phyloP scores from a whole-genome alignment of 2,329 filamentous ascomycete species.

The Fusarium concolor region DNA sequence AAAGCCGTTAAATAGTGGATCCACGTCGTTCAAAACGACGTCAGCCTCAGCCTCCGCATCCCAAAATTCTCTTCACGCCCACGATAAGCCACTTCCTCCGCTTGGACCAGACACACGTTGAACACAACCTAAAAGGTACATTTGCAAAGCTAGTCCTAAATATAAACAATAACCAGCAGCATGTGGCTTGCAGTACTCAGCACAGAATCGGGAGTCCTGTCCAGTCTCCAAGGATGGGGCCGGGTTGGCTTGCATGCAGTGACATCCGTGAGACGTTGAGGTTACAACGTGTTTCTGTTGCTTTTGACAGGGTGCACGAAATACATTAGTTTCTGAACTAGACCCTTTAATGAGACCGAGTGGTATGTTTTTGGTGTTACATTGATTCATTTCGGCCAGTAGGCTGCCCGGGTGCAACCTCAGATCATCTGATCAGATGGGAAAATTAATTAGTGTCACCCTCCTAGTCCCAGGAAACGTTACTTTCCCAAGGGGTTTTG shows the following conservation, averaged over 20 bases:
- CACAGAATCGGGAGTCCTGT: neutral
- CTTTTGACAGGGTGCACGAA: neutral
- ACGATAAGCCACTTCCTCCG: neutral
- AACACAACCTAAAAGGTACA: too few relatives aligned
- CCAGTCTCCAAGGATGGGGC: too few relatives aligned
- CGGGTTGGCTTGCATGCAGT: too few relatives aligned
- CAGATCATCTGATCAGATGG: too few relatives aligned
- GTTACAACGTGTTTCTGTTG: too few relatives aligned
- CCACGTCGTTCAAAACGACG: slow-evolving; percentile 20
- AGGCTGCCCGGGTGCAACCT: neutral
- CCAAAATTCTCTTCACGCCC: slow-evolving; percentile 6
- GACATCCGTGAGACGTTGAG: too few relatives aligned
- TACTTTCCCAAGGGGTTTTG: neutral
- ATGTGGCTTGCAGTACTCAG: neutral
- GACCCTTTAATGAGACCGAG: neutral
- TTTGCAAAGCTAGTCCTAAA: too few relatives aligned
- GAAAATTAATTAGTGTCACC: too few relatives aligned
- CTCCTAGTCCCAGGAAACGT: neutral
- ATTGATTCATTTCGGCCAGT: neutral
- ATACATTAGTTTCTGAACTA: neutral
- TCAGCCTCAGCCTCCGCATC: slow-evolving; percentile 29
- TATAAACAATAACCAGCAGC: neutral
- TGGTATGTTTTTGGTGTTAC: neutral
- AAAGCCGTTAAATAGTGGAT: slow-evolving; percentile 27
- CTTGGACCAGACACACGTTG: slow-evolving; percentile 3